Conservation (phyloP, 345 rosid species). For the Psidium friedrichsthalianum region DNA sequence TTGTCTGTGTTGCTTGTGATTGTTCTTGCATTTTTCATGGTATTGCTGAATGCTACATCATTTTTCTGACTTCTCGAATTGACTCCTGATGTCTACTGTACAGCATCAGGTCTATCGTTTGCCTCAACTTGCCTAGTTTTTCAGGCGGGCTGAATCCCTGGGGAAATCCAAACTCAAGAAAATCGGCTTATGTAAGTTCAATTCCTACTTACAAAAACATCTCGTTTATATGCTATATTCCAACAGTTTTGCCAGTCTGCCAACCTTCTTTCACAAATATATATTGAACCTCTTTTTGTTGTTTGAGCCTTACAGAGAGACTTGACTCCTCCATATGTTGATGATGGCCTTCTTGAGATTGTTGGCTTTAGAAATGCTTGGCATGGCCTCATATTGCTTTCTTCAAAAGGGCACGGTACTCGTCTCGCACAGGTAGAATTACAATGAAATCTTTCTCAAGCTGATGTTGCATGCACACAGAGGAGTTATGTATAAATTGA, state of each 20-base stretch:
- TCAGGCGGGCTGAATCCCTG: slow-evolving; percentile 76
- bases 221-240: not conserved
- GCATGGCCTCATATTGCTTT: slow-evolving; percentile 34
- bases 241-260: not conserved
- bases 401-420: slow-evolving; percentile 38
- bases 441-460: not conserved
- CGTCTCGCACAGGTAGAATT: slow-evolving; percentile 37
- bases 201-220: not conserved
- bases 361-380: slow-evolving; percentile 41
- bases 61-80: not conserved
- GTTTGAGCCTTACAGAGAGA: slow-evolving; percentile 13
- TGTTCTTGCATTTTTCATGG: not conserved
- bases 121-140: slow-evolving; percentile 74
- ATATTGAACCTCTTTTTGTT: not conserved
- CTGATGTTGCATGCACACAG: not conserved
- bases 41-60: not conserved
- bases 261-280: not conserved
- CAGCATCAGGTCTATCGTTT: slow-evolving; percentile 65
- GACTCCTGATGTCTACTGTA: slow-evolving; percentile 1
- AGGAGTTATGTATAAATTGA: not conserved
- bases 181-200: slow-evolving; percentile 28
- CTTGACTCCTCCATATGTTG: slow-evolving; percentile 33
- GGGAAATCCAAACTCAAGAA: slow-evolving; percentile 49
- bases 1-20: not conserved
- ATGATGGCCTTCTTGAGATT: slow-evolving; percentile 34